Evolutionary conservation across 306 rosid genomes (phyloP), one percentile per base, ranked within the genome.

Genomic region (Dryas alaskensis): DNA sequence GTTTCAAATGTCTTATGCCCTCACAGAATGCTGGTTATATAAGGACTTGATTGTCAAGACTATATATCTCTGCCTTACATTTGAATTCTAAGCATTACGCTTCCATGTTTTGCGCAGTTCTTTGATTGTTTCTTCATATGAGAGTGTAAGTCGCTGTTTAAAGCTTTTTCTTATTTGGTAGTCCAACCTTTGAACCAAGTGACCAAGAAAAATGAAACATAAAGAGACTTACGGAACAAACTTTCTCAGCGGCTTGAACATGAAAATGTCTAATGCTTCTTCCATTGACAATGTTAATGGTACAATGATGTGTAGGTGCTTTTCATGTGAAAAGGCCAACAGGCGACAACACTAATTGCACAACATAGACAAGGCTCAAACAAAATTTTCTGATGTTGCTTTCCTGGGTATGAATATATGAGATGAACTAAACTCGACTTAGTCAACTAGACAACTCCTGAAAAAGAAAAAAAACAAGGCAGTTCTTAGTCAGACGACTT

Each of bases 401-500:
- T 40, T 42, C 3, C 2, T 5, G 60, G 48, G 13, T 47, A 7
- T 4, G 10, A 11, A 55, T 12, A 2, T 12, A 47, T 1, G 2
- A 54, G 12, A 3, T 10, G 50, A 40, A 44, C 16, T n/a, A 0
- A 45, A 5, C 48, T 45, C 8, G 3, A 2, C 8, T 3, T 0
- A 3, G 8, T 45, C 37, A 1, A 31, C 8, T 45, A 4, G 48
- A 45, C 5, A 3, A 8, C 48, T 0, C 47, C 61, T 40, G 63
- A 19, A 42, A n/a, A 39, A 10, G 8, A 53, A 12, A 19, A 27
- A 17, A 37, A 44, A 12, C 27, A 11, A 2, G 6, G 4, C 3
- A 5, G 22, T 7, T 13, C 13, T 65, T 44, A 81, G 25, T 70
- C 60, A 10, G 64, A 83, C 13, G 81, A 51, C 44, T 63, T 58